Base-by-base conservation (phyloP, 139 green algal genomes). In the Choricystis sp. region DNA sequence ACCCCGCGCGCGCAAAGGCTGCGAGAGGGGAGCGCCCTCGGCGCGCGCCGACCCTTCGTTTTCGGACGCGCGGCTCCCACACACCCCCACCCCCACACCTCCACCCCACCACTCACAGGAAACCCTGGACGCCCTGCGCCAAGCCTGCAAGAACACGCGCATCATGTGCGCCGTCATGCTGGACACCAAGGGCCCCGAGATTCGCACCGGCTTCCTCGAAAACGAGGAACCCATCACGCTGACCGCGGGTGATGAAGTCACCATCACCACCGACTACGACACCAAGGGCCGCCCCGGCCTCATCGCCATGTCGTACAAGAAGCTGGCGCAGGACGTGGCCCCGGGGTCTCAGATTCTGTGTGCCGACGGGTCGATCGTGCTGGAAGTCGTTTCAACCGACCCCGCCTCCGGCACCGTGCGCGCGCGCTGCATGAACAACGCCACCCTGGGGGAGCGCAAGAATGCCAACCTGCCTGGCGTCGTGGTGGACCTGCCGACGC, bases 161-260 rank as follows among this genome's bases (percentile, higher is more conserved):
- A 95, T 96, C 60, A 93, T 96, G 83, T 97, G 90, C 71, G 91
- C 92, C 14, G 87, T 96, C 5, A 92, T 98, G 88, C 87, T 98
- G 22, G 92, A 98, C 70, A 98, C 92, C 31, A 98, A 98, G 85
- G 88, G 92, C 22, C 92, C 92, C 29, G 92, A 98, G 76, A 97
- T 98, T 69, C 79, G 91, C 40, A 98, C 91, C 23, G 91, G 91
- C 3, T 88, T 90, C 62, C 72, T 98, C n/a, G 82, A 91, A 68
- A 77, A 92, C 57, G 88, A 85, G 72, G 79, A 92, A 75, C 85
- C 86, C 0, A 72, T 97, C 31, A 76, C 85, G 67, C 79, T 94
- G 30, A 71, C 73, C 2, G 62, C 74, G 27, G 87, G 87, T 25
- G 67, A 89, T 65, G 83, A 94, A 60, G 72, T 97, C 26, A 95